A percentile compares a stretch with the other conserved stretches of the same genome.
phyloP scores from a whole-genome alignment of 345 rosid genomes.

The Mercurialis annua region DNA sequence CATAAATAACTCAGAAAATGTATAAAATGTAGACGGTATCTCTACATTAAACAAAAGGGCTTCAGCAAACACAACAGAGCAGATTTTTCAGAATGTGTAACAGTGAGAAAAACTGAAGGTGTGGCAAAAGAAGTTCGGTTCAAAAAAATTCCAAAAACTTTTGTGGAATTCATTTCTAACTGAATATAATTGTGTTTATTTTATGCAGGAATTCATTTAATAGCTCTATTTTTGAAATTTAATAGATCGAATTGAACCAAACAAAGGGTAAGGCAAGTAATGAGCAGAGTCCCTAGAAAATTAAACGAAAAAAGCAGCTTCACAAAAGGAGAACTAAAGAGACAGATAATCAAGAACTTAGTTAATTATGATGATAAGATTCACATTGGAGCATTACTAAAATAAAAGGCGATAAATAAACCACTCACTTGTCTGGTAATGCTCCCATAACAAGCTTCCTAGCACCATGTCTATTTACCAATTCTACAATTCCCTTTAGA shows the following conservation, averaged over 20 bases:
- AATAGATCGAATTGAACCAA: too few species aligned
- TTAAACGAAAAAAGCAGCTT: slow-evolving; percentile 4
- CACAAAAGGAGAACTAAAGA: not conserved
- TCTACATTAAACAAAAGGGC: not conserved
- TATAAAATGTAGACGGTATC: not conserved
- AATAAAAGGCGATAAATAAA: not conserved
- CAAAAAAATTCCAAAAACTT: too few species aligned
- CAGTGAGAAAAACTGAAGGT: not conserved
- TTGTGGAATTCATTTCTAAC: too few species aligned
- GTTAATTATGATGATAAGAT: not conserved
- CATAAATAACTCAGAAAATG: not conserved
- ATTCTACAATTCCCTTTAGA: slow-evolving; percentile 50
- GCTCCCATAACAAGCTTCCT: slow-evolving; percentile 68
- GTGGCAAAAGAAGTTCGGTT: slow-evolving; percentile 4
- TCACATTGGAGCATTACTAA: not conserved
- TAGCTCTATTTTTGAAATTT: too few species aligned
- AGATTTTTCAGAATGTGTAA: not conserved
- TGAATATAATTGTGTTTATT: too few species aligned
- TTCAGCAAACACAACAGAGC: not conserved
- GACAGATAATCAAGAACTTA: not conserved
- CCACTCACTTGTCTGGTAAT: slow-evolving; percentile 46
- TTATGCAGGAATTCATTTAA: too few species aligned
- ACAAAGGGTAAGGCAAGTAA: not conserved
- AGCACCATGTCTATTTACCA: slow-evolving; percentile 38
- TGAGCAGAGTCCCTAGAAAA: not conserved